These are phyloP conservation scores for Mycena epipterygia DNA, from an alignment of 768 basidiomycete genomes.

Conservation along the genomic window DNA sequence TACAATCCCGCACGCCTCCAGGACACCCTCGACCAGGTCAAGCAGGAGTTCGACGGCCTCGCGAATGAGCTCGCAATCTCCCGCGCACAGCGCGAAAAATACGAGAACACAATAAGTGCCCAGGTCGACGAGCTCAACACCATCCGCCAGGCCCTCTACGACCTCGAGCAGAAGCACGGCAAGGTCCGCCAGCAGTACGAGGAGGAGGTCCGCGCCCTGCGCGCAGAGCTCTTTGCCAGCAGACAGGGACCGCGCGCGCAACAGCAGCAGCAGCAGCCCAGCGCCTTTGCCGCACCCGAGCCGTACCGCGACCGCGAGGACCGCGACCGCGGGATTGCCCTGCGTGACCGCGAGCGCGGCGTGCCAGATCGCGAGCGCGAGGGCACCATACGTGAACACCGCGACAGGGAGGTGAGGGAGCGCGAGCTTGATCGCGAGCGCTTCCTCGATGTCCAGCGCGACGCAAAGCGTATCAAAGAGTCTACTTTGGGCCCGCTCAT, in stretches of 20 bases:
- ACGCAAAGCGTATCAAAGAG: constrained; percentile 72
- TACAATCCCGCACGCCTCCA: constrained; percentile 27
- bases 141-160: constrained; percentile 91
- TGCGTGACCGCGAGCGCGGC: constrained; percentile 40
- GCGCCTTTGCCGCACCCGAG: neutral
- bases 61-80: constrained; percentile 20
- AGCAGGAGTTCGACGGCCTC: constrained; percentile 30
- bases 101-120: constrained; percentile 64
- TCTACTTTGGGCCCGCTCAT: constrained; percentile 47
- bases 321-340: constrained; percentile 25
- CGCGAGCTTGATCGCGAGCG: constrained; percentile 50
- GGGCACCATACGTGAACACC: constrained; percentile 38
- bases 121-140: constrained; percentile 93
- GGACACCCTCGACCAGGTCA: constrained; percentile 29
- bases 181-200: constrained; percentile 92
- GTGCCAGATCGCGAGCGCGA: constrained; percentile 52
- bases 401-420: constrained; percentile 25
- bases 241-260: constrained; percentile 48
- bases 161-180: constrained; percentile 89
- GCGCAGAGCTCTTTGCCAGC: constrained; percentile 74
- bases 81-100: constrained; percentile 28
- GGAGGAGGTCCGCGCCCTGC: constrained; percentile 80
- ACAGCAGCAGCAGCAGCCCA: neutral
- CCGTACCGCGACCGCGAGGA: constrained; percentile 29
- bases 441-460: constrained; percentile 57